Conservation (phyloP, 352 stramenopile species). For the Globisporangium nodosum region DNA sequence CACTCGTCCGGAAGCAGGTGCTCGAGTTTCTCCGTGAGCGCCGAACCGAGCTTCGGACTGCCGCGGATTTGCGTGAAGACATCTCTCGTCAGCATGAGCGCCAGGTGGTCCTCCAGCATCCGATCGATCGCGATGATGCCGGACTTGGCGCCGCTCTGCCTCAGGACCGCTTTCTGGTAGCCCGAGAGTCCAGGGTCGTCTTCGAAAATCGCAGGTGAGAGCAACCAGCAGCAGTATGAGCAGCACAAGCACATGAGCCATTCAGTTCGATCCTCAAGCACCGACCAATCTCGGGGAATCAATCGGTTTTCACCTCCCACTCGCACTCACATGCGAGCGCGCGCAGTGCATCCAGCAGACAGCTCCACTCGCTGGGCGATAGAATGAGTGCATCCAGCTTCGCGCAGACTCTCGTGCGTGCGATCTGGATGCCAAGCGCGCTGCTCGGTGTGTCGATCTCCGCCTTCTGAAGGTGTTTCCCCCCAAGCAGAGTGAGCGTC, state of each 20-base stretch:
- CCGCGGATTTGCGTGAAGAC: constrained; percentile 24
- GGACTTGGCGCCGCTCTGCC: constrained; percentile 14
- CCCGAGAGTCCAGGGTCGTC: constrained; percentile 15
- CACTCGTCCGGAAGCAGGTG: constrained; percentile 24
- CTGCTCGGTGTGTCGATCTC: constrained; percentile 1
- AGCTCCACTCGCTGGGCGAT: constrained; percentile 10
- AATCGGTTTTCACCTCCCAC: neutral
- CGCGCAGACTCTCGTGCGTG: neutral
- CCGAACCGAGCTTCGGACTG: neutral
- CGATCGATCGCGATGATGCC: constrained; percentile 32
- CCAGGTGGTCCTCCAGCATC: constrained; percentile 23
- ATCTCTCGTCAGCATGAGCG: constrained; percentile 39
- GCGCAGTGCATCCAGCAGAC: constrained; percentile 14
- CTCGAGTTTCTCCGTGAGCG: constrained; percentile 14
- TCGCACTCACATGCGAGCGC: constrained; percentile 15
- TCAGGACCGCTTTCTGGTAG: constrained; percentile 24
- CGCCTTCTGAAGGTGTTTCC: neutral
- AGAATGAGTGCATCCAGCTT: constrained; percentile 14
- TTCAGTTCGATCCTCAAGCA: neutral
- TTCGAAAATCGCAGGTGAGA: neutral
- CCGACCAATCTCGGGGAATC: neutral
- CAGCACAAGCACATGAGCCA: neutral
- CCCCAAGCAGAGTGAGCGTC: neutral
- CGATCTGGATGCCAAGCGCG: constrained; percentile 11
- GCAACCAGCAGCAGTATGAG: constrained; percentile 6